phyloP scores from a whole-genome alignment of 306 rosid genomes.

The Prunus fruticosa region DNA sequence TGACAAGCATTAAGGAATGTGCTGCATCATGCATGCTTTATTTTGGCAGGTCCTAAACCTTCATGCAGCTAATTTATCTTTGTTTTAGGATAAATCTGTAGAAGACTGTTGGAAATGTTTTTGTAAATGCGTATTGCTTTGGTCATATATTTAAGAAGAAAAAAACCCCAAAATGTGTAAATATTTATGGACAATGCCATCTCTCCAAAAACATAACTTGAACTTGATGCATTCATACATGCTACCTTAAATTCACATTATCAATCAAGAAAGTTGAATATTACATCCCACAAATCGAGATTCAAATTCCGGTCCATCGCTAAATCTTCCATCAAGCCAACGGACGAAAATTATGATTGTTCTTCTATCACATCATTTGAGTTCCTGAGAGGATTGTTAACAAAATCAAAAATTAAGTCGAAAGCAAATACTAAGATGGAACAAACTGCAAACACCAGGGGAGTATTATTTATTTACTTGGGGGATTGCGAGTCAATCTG shows the following conservation, averaged over 20 bases:
- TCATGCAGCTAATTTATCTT: no score
- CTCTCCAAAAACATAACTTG: neutral
- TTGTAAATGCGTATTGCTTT: neutral
- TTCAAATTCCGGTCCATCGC: neutral
- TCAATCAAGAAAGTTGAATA: neutral
- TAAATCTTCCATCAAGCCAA: neutral
- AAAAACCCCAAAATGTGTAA: neutral
- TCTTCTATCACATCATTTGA: constrained; percentile 13
- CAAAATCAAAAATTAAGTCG: neutral
- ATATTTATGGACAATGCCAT: neutral
- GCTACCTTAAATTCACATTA: neutral
- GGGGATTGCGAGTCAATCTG: constrained; percentile 79
- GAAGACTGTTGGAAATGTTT: neutral
- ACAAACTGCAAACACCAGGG: neutral
- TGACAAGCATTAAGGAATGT: neutral
- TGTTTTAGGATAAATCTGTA: neutral
- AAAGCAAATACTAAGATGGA: neutral
- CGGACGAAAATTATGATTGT: neutral
- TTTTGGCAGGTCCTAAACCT: neutral
- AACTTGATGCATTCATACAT: neutral
- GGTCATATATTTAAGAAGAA: neutral
- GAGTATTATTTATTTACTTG: constrained; percentile 45
- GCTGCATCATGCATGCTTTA: no score
- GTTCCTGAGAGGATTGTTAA: constrained; percentile 14
- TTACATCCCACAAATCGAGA: neutral